phyloP scores from a whole-genome alignment of 1,139 yeast species.

The Zygosaccharomyces sapae region DNA sequence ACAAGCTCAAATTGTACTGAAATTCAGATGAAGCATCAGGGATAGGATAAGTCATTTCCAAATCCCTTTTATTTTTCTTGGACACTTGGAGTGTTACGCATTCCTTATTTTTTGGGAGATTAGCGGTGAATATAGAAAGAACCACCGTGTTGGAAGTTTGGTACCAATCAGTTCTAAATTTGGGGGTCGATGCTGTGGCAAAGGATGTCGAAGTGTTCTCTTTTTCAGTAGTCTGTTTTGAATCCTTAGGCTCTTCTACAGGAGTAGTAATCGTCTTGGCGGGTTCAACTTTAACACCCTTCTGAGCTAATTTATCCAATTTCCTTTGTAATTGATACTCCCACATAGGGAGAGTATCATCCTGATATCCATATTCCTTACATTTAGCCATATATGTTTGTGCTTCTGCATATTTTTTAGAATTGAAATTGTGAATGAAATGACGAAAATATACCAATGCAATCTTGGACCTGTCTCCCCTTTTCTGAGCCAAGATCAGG shows the following conservation, averaged over 20 bases:
- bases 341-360: slow-evolving; percentile 51
- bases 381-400: slow-evolving; percentile 49
- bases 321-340: slow-evolving; percentile 42
- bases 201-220: background rate
- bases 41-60: slow-evolving; percentile 25
- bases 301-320: slow-evolving; percentile 24
- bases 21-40: slow-evolving; percentile 38
- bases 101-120: slow-evolving; percentile 43
- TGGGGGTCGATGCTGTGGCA: slow-evolving; percentile 23
- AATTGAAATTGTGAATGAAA: slow-evolving; percentile 48
- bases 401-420: slow-evolving; percentile 49
- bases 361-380: slow-evolving; percentile 44
- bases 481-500: slow-evolving; percentile 47
- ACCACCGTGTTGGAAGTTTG: slow-evolving; percentile 57
- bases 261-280: background rate
- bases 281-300: background rate
- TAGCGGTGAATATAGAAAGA: slow-evolving; percentile 68
- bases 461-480: slow-evolving; percentile 51
- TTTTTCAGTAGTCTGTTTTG: slow-evolving; percentile 20
- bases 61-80: slow-evolving; percentile 19
- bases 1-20: slow-evolving; percentile 44
- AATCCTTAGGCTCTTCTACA: slow-evolving; percentile 24
- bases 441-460: slow-evolving; percentile 59
- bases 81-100: slow-evolving; percentile 34
- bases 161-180: slow-evolving; percentile 74